A percentile compares a stretch with the other conserved stretches of the same genome.
These are phyloP conservation scores for Hypholoma sublateritium DNA, from an alignment of 768 basidiomycete genomes.

Conservation along the genomic window DNA sequence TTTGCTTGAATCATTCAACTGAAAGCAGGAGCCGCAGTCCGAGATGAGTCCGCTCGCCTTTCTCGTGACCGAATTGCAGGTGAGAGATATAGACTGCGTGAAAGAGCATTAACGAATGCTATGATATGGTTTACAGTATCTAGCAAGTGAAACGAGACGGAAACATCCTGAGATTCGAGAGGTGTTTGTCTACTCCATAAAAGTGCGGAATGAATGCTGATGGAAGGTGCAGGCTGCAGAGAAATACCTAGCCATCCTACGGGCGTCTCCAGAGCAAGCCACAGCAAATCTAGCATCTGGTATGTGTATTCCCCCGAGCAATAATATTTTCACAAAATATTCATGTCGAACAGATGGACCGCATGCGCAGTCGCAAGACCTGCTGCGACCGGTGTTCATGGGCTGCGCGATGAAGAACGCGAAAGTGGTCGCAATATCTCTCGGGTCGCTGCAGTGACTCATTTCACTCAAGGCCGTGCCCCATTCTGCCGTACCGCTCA, in stretches of 20 bases:
- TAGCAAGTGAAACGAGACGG: conserved; percentile 85
- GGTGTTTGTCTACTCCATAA: conserved; percentile 43
- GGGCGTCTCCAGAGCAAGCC: conserved; percentile 81
- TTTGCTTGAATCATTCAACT: no score
- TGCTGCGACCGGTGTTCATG: conserved; percentile 89
- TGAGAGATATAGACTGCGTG: neutral
- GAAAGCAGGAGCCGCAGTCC: neutral
- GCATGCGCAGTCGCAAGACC: conserved; percentile 76
- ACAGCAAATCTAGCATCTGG: conserved; percentile 72
- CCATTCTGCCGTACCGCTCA: conserved; percentile 71
- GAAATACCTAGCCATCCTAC: conserved; percentile 78
- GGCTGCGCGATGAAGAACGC: conserved; percentile 91
- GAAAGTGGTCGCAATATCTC: conserved; percentile 91
- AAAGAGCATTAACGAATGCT: neutral
- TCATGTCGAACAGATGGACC: conserved; percentile 54
- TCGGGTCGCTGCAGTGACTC: conserved; percentile 88
- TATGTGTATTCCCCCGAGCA: no score
- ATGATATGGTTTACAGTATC: conserved; percentile 45
- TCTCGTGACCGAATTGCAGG: conserved; percentile 71
- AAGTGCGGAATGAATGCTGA: conserved; percentile 16
- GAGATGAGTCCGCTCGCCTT: conserved; percentile 69
- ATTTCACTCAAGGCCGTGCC: conserved; percentile 87
- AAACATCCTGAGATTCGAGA: conserved; percentile 94
- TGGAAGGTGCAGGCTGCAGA: conserved; percentile 66
- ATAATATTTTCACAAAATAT: neutral